Evolutionary conservation across 768 basidiomycete species (phyloP), one percentile per base, ranked within the genome.

Genomic region (Mycena epipterygia): DNA sequence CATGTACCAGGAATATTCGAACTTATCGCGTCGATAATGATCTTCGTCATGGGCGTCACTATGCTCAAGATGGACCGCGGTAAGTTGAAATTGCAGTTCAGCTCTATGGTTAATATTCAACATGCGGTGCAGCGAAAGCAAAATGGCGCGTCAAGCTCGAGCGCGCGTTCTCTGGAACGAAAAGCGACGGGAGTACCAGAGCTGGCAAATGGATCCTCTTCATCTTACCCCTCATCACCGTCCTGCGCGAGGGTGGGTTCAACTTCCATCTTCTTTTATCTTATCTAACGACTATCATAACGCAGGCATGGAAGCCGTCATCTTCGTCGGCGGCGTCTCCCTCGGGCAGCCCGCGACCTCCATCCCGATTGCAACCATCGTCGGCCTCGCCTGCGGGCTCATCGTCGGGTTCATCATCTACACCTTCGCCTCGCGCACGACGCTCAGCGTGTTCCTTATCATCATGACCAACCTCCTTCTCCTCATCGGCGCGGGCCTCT

Each of bases 21-120:
- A 72, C 80, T 94, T 64, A 85, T 95, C 62, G 93, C 93, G 0
- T 79, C 90, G 14, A 65, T 95, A 74, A 90, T 98, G 88, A 96
- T 98, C 76, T 95, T 96, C 79, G 85, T 93, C 77, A 97, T 98
- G 95, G 96, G 95, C 3, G 77, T 98, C 42, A 92, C 93, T 39
- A 97, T 99, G 93, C 89, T 99, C 69, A 96, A 95, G 78, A 91
- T 99, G 89, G 97, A 99, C 80, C 87, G 92, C 76, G 86, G 86
- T 84, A 75, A 51, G 76, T 23, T 23, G 1, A 30, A 7, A 32
- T 44, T 60, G n/a, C n/a, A n/a, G n/a, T 68, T 30, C 32, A 51
- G 44, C 49, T n/a, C n/a, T n/a, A 49, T 19, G 14, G n/a, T 19
- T 60, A 17, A 19, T 33, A 13, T 13, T 23, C 14, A 30, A 17